Evolutionary conservation across 2,329 filamentous ascomycete species (phyloP), one percentile per base, ranked within the genome.

Genomic region (Colletotrichum liriopes): DNA sequence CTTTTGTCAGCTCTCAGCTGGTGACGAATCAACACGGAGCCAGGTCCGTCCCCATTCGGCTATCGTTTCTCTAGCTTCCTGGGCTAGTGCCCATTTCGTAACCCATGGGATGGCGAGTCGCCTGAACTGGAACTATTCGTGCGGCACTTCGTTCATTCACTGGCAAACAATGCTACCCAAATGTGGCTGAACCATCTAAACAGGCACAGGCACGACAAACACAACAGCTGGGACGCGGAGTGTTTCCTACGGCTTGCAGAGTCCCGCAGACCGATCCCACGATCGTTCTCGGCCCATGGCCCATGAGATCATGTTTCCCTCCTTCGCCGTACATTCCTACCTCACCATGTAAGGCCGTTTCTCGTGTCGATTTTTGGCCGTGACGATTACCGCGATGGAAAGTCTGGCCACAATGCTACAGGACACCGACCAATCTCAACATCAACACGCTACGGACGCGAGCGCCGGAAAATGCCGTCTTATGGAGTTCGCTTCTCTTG

Each of bases 31-130:
- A 60, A 12, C 39, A 49, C 70, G 70, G 70, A 72, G 66, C 65
- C 59, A 72, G 59, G 59, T 69, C 70, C 70, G 70, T 69, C 59
- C 59, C 65, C 20, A 69, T 72, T 69, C 54, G 69, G 69, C 52
- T 52, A 66, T 55, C 45, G 47, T 47, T 54, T 55, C 59, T 64
- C 65, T 60, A 69, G 65, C 60, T 59, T 37, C 20, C 29, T 23
- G 29, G 39, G 20, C 69, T 72, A 69, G 54, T 55, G 65, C 65
- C 59, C 43, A 29, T 69, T 72, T 69, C 32, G 58, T 72, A 63
- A 54, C 69, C 69, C 69, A 65, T 69, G 65, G 29, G 66, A 60
- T 60, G 52, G 52, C 69, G 39, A 64, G 58, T 41, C 69, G 45
- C 59, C 69, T 72, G 52, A 69, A 65, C 54, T 65, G 69, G 65